These are phyloP conservation scores for Lathyrus oleraceus DNA, from an alignment of 306 rosid genomes.

Conservation along the genomic window DNA sequence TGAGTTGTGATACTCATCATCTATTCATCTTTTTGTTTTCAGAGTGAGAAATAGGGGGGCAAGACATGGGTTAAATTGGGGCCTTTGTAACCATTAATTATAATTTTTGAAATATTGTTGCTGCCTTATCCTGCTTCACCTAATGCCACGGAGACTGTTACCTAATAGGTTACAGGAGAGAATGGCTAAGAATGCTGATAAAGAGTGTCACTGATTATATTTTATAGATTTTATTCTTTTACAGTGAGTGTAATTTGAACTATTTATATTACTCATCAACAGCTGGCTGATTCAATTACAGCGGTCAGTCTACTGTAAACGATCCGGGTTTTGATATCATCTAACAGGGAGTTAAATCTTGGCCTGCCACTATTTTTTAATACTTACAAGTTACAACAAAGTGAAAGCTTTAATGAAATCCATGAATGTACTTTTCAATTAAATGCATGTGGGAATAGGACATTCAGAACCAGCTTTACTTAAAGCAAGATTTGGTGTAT, in stretches of 20 bases:
- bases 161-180: neutral
- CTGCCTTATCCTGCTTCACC: slow-evolving; percentile 9
- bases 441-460: slow-evolving; percentile 32
- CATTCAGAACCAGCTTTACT: slow-evolving; percentile 28
- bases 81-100: neutral
- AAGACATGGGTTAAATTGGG: neutral
- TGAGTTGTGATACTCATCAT: slow-evolving; percentile 12
- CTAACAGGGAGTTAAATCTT: neutral
- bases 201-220: neutral
- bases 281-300: too few species aligned
- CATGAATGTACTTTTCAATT: slow-evolving; percentile 23
- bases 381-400: neutral
- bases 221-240: neutral
- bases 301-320: too few species aligned
- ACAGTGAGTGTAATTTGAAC: slow-evolving; percentile 4
- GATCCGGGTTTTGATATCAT: too few species aligned
- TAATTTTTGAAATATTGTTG: neutral
- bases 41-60: slow-evolving; percentile 4
- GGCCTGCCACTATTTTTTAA: slow-evolving; percentile 10
- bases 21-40: neutral
- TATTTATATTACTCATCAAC: neutral
- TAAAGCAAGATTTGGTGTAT: slow-evolving; percentile 26
- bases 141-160: neutral
- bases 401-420: slow-evolving; percentile 15
- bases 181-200: neutral